These are phyloP conservation scores for Urochloa ruziziensis DNA, from an alignment of 176 grass and related monocot species.

Conservation along the genomic window DNA sequence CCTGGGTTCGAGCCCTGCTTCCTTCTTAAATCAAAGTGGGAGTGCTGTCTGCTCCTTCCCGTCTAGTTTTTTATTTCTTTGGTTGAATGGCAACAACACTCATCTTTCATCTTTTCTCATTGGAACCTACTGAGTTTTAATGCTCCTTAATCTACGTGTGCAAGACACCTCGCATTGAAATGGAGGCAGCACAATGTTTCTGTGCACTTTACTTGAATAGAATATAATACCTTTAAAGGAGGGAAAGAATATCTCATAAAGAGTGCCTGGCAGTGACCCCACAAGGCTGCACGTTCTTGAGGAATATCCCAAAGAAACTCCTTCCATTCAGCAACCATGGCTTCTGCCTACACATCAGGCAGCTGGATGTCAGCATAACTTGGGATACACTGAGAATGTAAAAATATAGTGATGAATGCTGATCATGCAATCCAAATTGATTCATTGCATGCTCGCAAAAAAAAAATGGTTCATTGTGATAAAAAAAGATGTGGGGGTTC, in stretches of 20 bases:
- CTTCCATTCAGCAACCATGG: slow-evolving; percentile 97
- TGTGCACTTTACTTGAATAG: neutral
- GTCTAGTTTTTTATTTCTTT: no score
- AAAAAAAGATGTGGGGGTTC: neutral
- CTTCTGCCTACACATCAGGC: slow-evolving; percentile 68
- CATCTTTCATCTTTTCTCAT: neutral
- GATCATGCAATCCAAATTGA: neutral
- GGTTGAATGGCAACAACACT: neutral
- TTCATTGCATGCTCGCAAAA: no score
- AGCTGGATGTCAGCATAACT: slow-evolving; percentile 18
- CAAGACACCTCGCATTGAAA: neutral
- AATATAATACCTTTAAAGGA: slow-evolving; percentile 59
- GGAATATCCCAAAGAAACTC: slow-evolving; percentile 98
- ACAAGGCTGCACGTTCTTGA: slow-evolving; percentile 92
- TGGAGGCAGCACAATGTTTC: neutral
- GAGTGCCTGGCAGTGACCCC: slow-evolving; percentile 91
- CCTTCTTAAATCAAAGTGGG: no score
- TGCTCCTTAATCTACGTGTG: neutral
- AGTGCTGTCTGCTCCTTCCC: no score
- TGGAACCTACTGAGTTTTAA: neutral
- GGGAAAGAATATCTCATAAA: slow-evolving; percentile 85
- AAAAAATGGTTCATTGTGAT: neutral
- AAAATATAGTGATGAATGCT: neutral
- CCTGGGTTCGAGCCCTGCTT: no score
- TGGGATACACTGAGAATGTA: slow-evolving; percentile 8